Evolutionary conservation across 1,139 yeast species (phyloP), one percentile per base, ranked within the genome.

Genomic region (Saccharomycopsis hybrid): DNA sequence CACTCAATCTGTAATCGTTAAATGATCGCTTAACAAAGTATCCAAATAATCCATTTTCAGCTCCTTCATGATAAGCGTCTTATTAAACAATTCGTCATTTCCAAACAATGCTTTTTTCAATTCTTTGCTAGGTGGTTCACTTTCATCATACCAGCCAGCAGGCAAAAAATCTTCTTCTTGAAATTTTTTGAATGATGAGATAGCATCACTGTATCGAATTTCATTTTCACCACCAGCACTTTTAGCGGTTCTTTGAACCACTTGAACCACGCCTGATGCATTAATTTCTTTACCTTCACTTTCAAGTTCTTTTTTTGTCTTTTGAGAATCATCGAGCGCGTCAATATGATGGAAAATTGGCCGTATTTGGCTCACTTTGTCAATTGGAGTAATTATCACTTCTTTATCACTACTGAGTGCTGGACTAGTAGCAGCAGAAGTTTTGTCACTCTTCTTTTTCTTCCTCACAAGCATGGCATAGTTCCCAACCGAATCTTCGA

Each of bases 261-360:
- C 80, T 54, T 78, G 83, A 0, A 82, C 75, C 50, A 74, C 78
- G 41, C 66, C 63, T 9, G 55, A 72, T 77, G 59, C 53, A 63
- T 65, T 41, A 62, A 61, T 62, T 64, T 66, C 56, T n/a, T n/a
- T n/a, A n/a, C n/a, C n/a, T n/a, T n/a, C n/a, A 60, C 63, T 56
- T 67, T 70, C 52, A 18, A 40, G 32, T 24, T 29, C 46, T 38
- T 54, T 61, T 57, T 58, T 52, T 57, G 65, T 63, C 57, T 60
- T 58, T 50, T 65, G 58, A 49, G 66, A 65, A 35, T 60, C 59
- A 44, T 61, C 63, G 35, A 64, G 65, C 48, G 64, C 77, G 61
- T 85, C 95, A 48, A 89, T 78, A 62, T 89, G 86, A 56, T 75
- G 77, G 68, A 92, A 88, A 55, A 78, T 77, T 1, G 97, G 94